Evolutionary conservation across 441 rosid genomes (phyloP), one percentile per base, ranked within the genome.

Genomic region (Adansonia gregorii): DNA sequence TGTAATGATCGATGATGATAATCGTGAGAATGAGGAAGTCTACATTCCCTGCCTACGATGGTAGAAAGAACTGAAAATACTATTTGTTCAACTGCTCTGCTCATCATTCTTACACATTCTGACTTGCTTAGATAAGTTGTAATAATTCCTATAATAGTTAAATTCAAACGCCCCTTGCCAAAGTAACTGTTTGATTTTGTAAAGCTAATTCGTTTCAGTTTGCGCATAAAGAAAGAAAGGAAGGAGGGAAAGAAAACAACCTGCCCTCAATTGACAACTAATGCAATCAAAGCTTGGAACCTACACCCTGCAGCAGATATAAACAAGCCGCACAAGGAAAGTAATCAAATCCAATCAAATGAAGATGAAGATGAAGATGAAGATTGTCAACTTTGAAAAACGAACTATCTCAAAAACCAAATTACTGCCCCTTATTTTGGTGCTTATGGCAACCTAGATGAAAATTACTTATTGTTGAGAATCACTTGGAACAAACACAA

Each of bases 401-500:
- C 39, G 39, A 31, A 31, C 39, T 31, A 31, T 31, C 39, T 31
- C 39, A 31, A 60, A 82, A 69, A 72, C 60, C 70, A 79, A 67
- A 46, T 68, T 6, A 55, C 14, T 31, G 43, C 24, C 61, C 52
- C 68, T 76, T 68, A 59, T 73, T 69, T 73, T 76, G 82, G 6
- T 31, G 64, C 49, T 81, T 82, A 84, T 15, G 88, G 88, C 60
- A 87, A 82, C 79, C 87, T 83, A 59, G 89, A 84, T 20, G 89
- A 83, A 70, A 77, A 75, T 31, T 87, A 87, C 77, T 78, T 90
- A 31, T 10, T 83, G 87, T 54, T 87, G 91, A 80, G 88, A 84
- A 84, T 91, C 97, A 82, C 88, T 87, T 39, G 97, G 99, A 77
- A 89, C 90, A 83, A 93, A 93, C 76, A 92, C 97, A 8, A 97